Evolutionary conservation across 164 flowering plant genomes (phyloP).

Genomic region (Kalanchoe fedtschenkoi): DNA sequence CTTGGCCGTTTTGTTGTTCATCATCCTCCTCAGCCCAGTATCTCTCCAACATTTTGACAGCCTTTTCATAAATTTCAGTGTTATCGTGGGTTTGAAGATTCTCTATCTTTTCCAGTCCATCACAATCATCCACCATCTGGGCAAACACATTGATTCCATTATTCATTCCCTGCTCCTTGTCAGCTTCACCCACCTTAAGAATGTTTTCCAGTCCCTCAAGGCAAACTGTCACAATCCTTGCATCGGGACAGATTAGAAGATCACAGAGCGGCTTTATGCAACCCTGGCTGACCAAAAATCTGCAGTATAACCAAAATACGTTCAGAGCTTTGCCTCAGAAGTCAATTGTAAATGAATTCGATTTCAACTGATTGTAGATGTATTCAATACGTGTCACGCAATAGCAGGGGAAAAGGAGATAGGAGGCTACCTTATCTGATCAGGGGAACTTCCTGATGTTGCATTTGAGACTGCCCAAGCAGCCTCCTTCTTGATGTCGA

Average conservation of each 20-base stretch:
- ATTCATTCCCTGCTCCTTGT: constrained; percentile 32
- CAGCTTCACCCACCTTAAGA: constrained; percentile 55
- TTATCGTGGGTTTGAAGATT: constrained; percentile 62
- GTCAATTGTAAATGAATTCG: too few species aligned
- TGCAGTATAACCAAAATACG: too few species aligned
- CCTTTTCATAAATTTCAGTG: constrained; percentile 63
- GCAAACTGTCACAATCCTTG: constrained; percentile 52
- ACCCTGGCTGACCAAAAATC: constrained; percentile 43
- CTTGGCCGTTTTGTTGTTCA: too few species aligned
- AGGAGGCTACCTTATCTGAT: too few species aligned
- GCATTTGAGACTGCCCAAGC: too few species aligned
- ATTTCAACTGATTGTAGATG: too few species aligned
- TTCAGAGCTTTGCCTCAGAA: too few species aligned
- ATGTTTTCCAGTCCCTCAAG: constrained; percentile 68
- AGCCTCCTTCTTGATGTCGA: too few species aligned
- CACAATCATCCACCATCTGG: constrained; percentile 51
- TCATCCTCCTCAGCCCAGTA: constrained; percentile 59
- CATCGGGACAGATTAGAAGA: constrained; percentile 53
- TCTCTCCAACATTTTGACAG: constrained; percentile 56
- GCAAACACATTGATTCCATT: constrained; percentile 38
- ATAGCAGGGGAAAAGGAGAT: too few species aligned
- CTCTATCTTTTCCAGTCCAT: constrained; percentile 58
- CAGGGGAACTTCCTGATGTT: too few species aligned
- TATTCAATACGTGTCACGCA: too few species aligned
- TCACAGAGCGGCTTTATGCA: constrained; percentile 57